Conservation (phyloP, 139 green algal species). For the Volvox africanus region DNA sequence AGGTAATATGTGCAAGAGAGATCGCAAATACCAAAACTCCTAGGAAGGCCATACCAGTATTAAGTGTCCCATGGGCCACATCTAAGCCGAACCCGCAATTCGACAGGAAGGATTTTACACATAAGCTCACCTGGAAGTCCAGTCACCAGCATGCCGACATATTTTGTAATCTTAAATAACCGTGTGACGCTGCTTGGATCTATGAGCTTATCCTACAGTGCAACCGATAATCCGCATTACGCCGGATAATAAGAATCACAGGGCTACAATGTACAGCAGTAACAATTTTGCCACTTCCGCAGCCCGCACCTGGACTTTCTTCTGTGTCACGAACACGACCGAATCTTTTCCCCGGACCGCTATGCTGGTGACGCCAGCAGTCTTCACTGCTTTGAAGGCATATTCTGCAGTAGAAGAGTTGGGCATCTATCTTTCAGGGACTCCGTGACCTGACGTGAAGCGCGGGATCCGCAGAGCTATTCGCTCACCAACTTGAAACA, state of each 20-base stretch:
- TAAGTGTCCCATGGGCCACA: background rate
- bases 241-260: background rate
- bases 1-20: no score
- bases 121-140: constrained; percentile 74
- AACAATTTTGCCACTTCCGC: background rate
- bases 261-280: background rate
- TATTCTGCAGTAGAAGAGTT: constrained; percentile 86
- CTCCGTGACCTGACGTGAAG: constrained; percentile 9
- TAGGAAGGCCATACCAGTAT: no score
- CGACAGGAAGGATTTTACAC: background rate
- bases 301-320: constrained; percentile 82
- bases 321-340: constrained; percentile 94
- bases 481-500: constrained; percentile 94
- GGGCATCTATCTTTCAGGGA: background rate
- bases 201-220: constrained; percentile 94
- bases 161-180: constrained; percentile 93
- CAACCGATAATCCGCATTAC: background rate
- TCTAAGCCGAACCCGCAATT: no score
- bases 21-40: no score
- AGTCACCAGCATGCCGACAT: constrained; percentile 94
- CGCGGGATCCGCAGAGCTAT: background rate
- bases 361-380: constrained; percentile 91
- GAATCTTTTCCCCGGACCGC: constrained; percentile 92
- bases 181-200: constrained; percentile 91
- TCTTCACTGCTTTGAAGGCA: constrained; percentile 98